Conservation (phyloP, 75 land plant genomes). For the Chamaecyparis obtusa region DNA sequence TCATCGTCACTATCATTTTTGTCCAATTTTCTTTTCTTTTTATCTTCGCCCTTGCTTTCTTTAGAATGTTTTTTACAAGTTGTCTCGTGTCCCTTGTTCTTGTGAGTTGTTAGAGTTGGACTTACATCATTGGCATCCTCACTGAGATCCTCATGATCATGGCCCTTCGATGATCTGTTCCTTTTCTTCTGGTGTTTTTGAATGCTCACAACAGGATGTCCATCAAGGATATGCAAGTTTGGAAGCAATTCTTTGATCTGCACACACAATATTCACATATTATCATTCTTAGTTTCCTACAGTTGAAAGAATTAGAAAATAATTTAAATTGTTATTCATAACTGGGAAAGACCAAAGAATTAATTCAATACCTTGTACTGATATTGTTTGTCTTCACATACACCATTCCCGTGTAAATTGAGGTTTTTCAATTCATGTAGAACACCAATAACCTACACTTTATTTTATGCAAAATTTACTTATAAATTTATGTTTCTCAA, state of each 20-base stretch:
- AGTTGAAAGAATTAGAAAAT: background rate
- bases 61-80: slow-evolving; percentile 4
- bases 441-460: slow-evolving; percentile 53
- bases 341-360: background rate
- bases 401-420: slow-evolving; percentile 77
- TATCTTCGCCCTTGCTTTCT: slow-evolving; percentile 12
- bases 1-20: slow-evolving; percentile 21
- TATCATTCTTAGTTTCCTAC: background rate
- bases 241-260: slow-evolving; percentile 68
- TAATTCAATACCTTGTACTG: slow-evolving; percentile 45
- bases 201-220: slow-evolving; percentile 40
- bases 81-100: background rate
- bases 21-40: slow-evolving; percentile 13
- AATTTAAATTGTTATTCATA: background rate
- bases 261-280: background rate
- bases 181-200: slow-evolving; percentile 12
- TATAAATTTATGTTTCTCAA: background rate
- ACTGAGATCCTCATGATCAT: slow-evolving; percentile 11
- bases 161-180: slow-evolving; percentile 1
- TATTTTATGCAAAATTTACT: background rate
- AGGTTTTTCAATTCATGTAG: slow-evolving; percentile 55
- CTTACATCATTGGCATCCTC: background rate
- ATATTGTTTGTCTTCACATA: slow-evolving; percentile 55
- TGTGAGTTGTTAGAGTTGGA: background rate
- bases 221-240: slow-evolving; percentile 61